Evolutionary conservation across 2,329 filamentous ascomycete species (phyloP), one percentile per base, ranked within the genome.

Genomic region (Beauveria sp.): DNA sequence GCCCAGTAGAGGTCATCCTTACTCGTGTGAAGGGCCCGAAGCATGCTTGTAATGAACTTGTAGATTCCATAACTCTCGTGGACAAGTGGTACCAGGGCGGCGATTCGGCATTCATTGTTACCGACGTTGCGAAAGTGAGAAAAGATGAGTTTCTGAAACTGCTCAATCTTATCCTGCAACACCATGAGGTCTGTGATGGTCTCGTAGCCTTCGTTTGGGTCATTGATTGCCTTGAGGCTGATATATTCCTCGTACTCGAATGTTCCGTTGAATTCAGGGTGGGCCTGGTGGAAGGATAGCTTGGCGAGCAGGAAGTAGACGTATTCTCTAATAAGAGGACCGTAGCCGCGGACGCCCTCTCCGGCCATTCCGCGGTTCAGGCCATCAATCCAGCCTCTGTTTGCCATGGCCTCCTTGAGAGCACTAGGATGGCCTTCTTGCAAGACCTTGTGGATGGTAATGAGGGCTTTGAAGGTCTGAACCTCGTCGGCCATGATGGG

Each of bases 221-320:
- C 95, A 74, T 98, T 97, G 78, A 96, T 98, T 30, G 92, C 91
- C 79, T 96, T 98, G 73, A 99, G 81, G 72, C 92, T 96, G 73
- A 98, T 93, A 74, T 99, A 99, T 74, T 99, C 95, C 78, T 98
- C 93, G 72, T 99, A 99, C 73, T 99, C 95, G 71, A 99, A 99
- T 1, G 93, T 92, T 63, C 93, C 95, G 75, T 99, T 99, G 80
- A 99, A 99, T 74, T 98, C 93, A 20, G 92, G 91, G 72, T 99
- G 95, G 67, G 96, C 90, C 65, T 95, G 87, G 77, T 99, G 95
- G 77, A 99, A 99, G n/a, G 86, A 86, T 63, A 99, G 82, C 79
- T 99, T 99, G 55, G 93, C 90, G 64, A 97, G 85, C 46, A 99
- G 82, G 77, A 93, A 99, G 76, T 90, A 93, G 68, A 98, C 93